A percentile compares a stretch with the other conserved stretches of the same genome.
phyloP scores from a whole-genome alignment of 495 filamentous ascomycete genomes.

The Aspergillus affinis region DNA sequence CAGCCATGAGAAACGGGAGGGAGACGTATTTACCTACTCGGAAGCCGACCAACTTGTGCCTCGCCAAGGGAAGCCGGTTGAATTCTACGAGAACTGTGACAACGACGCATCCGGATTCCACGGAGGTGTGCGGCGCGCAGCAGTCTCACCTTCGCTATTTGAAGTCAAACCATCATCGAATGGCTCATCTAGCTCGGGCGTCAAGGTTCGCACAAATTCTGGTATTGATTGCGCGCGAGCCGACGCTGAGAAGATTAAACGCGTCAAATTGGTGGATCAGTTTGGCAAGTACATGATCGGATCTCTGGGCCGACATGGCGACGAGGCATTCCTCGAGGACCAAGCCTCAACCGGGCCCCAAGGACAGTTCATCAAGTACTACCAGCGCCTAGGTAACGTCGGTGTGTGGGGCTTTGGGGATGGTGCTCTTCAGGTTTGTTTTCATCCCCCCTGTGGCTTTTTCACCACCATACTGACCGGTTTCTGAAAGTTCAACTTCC shows the following conservation, averaged over 20 bases:
- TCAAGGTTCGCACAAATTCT: conserved; percentile 51
- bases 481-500: conserved; percentile 78
- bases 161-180: conserved; percentile 32
- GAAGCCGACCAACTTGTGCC: conserved; percentile 67
- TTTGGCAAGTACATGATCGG: conserved; percentile 94
- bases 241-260: conserved; percentile 69
- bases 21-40: conserved; percentile 51
- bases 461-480: conserved; percentile 19
- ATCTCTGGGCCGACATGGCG: conserved; percentile 51
- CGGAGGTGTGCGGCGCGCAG: conserved; percentile 59
- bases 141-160: conserved; percentile 61
- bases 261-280: conserved; percentile 81
- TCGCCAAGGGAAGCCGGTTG: conserved; percentile 60
- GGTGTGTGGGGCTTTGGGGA: conserved; percentile 88
- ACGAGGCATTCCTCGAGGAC: conserved; percentile 34
- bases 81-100: conserved; percentile 77
- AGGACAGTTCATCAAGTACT: conserved; percentile 77
- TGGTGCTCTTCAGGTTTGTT: conserved; percentile 74
- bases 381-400: conserved; percentile 83
- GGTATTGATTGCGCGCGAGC: conserved; percentile 51
- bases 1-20: conserved; percentile 55
- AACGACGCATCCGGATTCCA: conserved; percentile 41
- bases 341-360: conserved; percentile 31
- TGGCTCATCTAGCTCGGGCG: conserved; percentile 22
- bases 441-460: conserved; percentile 4